Evolutionary conservation across 1,284 basidiomycete species (phyloP), one percentile per base, ranked within the genome.

Genomic region (Moesziomyces parantarcticus): DNA sequence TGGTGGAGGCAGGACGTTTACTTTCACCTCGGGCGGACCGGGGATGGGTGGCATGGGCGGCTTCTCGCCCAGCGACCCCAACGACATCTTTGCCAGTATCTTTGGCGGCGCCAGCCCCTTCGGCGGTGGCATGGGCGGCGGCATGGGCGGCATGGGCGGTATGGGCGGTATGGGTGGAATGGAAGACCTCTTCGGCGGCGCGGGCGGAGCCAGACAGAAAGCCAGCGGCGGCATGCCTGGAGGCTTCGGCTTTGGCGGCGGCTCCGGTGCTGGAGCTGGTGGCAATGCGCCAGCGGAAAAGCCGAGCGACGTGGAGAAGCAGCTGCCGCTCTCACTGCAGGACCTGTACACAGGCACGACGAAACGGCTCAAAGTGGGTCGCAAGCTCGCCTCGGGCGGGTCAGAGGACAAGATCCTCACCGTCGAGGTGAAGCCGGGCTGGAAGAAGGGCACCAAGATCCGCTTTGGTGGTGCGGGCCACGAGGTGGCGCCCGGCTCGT

Each of bases 311-410:
- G 73, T 78, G 82, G 89, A 88, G 25, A 90, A 91, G 63, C 93
- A 93, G 0, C 89, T 98, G 63, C 92, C 92, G 69, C 87, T 97
- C 29, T 89, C 94, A 0, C 88, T 99, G 7, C 90, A 94, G 78
- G 96, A 99, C 50, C 88, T 99, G n/a, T 96, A 93, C 86, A 88
- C 87, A 47, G 97, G 97, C 32, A 87, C 90, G 2, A 91, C 90
- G 26, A 99, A 98, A 85, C 92, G 90, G 75, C 88, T 99, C 63
- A 96, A 94, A 85, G 89, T 99, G 61, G 90, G 90, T 4, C 89
- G 94, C 54, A 89, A 89, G 75, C 85, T 91, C 56, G 84, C 90
- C 25, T 87, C 88, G 58, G 94, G 95, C 1, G 85, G 86, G 14
- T 90, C 89, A 14, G 94, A 97, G 84, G 93, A 96, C 73, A 97